Evolutionary conservation across 2,329 filamentous ascomycete species (phyloP), one percentile per base, ranked within the genome.

Genomic region (Anthostomella pinea): DNA sequence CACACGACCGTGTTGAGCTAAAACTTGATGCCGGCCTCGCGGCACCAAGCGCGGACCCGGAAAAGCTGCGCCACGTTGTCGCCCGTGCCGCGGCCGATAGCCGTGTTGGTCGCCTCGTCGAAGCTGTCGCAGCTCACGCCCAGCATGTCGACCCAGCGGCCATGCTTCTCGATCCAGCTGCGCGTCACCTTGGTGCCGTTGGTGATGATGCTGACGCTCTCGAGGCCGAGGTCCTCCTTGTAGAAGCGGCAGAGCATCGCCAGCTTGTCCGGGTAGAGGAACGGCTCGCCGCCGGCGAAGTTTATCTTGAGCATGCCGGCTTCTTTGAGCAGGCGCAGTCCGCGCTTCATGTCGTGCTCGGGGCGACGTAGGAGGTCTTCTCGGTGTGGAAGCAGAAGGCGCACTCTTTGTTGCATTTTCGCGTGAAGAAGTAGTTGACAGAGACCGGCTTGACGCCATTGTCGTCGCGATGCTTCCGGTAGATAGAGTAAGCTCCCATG

Each of bases 311-410:
- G 63, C 72, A 77, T 77, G 10, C 73, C 73, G 3, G 70, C 72
- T 1, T 66, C 46, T 34, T 63, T 63, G 9, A 78, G 64, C 2
- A 74, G 59, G 2, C 36, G 47, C 4, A 78, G 60, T 7, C 67
- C 73, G 2, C 39, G 43, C 49, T 73, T 69, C 23, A 69, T 68
- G 0, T 69, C 53, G 0, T 58, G 52, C n/a, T 66, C 44, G 4
- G 58, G 39, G 63, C 60, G 3, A 70, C 62, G 49, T 70, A 56
- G 3, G 68, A 72, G 1, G 64, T 65, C 22, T 62, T 75, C 6
- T 66, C 72, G 2, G 73, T 78, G 52, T 78, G 73, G 59, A 79
- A 78, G 54, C 73, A 79, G 58, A 78, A 78, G 7, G 64, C 67
- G 51, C 73, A 77, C 6, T 50, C 52, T 17, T 67, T 63, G 55